Evolutionary conservation across 75 land plant genomes (phyloP), one percentile per base, ranked within the genome.

Genomic region (Picea glauca): DNA sequence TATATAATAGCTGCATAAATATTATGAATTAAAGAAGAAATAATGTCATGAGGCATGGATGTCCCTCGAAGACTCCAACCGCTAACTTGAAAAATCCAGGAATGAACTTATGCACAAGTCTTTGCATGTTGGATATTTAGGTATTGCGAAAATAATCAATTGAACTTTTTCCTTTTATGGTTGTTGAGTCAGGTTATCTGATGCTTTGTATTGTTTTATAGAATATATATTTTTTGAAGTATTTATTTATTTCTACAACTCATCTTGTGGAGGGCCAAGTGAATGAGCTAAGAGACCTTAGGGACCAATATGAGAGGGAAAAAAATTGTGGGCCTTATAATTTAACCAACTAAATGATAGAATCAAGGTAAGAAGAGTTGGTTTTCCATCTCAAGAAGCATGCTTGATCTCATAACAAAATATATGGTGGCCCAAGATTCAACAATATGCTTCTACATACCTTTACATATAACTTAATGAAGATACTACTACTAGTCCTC

Each of bases 251-350:
- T 23, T 32, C 72, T 80, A 62, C 86, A 96, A 94, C 99, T 58
- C 90, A 85, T 85, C 97, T 92, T 11, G 88, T 96, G 35, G 97
- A 96, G 84, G 90, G 86, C 23, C 99, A 96, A 81, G 91, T 94
- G 73, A 86, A 83, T 66, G 87, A 84, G 35, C 50, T 84, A 77
- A 84, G 78, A 15, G 83, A 82, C 35, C 23, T 84, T 20, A 76
- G 72, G 31, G 83, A 87, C 30, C 65, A 78, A 43, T 32, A 80
- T 14, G 77, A 35, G 38, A 58, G n/a, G 83, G 94, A 96, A 63
- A 96, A 92, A 79, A 88, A 61, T 72, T 73, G 80, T 93, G 94
- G 99, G 83, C 80, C 54, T 77, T 81, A 74, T 72, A 81, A 14
- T 58, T 93, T 21, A 59, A 76, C 32, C 87, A 85, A 76, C 62